Base-by-base conservation (phyloP, 257 asterid genomes). In the Fraxinus anomala region DNA sequence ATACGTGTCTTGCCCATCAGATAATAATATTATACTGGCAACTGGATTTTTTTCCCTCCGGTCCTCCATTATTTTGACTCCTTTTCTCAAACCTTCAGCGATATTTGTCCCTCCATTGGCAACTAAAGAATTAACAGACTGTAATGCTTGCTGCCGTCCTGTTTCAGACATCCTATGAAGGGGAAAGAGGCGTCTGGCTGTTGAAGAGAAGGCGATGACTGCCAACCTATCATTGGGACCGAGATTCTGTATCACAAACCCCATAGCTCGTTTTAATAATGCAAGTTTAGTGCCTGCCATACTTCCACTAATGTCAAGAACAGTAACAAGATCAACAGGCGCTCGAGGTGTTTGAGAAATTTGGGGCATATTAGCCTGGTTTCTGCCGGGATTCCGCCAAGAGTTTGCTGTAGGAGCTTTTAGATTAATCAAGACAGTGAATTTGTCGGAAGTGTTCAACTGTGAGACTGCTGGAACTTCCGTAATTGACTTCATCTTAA, bases 201-300 rank as follows among this genome's bases (percentile, higher is more conserved):
- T 96, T 6, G 99, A 96, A 47, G 99, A 96, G 87, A 96, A 96
- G 75, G 98, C 94, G 40, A 93, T 86, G n/a, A 96, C 98, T 4
- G 98, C 89, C 80, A 96, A 82, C 83, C 99, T 82, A 74, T 96
- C 99, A 36, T 87, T 89, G 1, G 98, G 98, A 39, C 98, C 94
- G 0, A 96, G 98, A 76, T 96, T 96, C 78, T 96, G 98, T 82
- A 96, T 96, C 77, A 96, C 94, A 36, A 96, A 96, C 11, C 98
- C 99, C 99, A 96, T 96, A 17, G 99, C 99, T 23, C 98, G 92
- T 83, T 96, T 96, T 31, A 96, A 88, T 81, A 96, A 59, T 0
- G 98, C 98, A 4, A 96, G 97, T 89, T 96, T 96, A 1, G 98
- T 93, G 26, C 99, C 99, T 1, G 98, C 98, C 99, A 96, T 96